These are phyloP conservation scores for Xanthoceras sorbifolium DNA, from an alignment of 345 rosid genomes.

Conservation along the genomic window DNA sequence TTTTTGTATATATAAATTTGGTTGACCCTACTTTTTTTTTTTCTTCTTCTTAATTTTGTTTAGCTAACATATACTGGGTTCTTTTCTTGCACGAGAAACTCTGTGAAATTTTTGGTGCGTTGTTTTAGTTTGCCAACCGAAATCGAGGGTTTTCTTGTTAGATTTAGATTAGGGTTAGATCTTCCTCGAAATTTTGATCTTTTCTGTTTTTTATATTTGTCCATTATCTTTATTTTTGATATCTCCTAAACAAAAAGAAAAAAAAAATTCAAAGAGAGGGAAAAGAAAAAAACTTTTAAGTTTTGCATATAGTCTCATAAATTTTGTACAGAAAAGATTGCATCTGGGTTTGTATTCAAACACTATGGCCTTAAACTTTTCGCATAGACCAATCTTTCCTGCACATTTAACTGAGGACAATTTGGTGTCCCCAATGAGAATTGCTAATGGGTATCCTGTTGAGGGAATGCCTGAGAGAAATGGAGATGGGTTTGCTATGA, in stretches of 20 bases:
- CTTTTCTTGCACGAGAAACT: slow-evolving; percentile 28
- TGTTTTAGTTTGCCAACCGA: slow-evolving; percentile 46
- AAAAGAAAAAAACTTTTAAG: slow-evolving; percentile 18
- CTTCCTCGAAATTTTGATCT: not conserved
- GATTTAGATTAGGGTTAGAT: slow-evolving; percentile 15
- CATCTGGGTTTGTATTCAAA: slow-evolving; percentile 28
- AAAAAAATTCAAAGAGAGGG: slow-evolving; percentile 1
- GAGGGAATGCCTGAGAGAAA: slow-evolving; percentile 50
- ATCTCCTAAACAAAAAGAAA: not conserved
- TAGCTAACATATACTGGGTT: not conserved
- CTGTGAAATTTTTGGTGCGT: slow-evolving; percentile 49
- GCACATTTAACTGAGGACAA: slow-evolving; percentile 66
- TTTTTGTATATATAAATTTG: slow-evolving; percentile 13
- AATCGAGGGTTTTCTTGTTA: slow-evolving; percentile 45
- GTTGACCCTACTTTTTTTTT: not conserved
- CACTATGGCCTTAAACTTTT: slow-evolving; percentile 83
- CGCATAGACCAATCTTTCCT: slow-evolving; percentile 66
- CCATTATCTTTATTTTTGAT: not conserved
- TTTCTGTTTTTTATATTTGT: not conserved
- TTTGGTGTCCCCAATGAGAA: slow-evolving; percentile 67
- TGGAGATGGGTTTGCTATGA: slow-evolving; percentile 38
- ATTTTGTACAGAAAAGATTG: slow-evolving; percentile 18
- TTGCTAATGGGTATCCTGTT: slow-evolving; percentile 59
- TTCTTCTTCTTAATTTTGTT: not conserved
- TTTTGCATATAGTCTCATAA: slow-evolving; percentile 21